These are phyloP conservation scores for Apiosordaria backusii DNA, from an alignment of 495 filamentous ascomycete species.

Conservation along the genomic window DNA sequence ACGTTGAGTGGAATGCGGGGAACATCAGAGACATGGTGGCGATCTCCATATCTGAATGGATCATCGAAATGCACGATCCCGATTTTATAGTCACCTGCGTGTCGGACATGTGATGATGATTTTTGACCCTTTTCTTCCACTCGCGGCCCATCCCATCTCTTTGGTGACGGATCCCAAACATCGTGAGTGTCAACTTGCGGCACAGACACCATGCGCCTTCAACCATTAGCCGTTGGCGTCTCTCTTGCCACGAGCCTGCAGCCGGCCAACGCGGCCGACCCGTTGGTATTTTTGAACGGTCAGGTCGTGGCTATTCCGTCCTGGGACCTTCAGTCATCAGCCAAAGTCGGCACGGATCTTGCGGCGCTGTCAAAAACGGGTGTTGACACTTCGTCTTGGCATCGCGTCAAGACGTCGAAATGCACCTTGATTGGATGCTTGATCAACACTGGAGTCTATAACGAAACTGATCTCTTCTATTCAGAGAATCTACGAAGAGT, in stretches of 20 bases:
- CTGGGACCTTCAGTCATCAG: slow-evolving; percentile 56
- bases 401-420: slow-evolving; percentile 43
- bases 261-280: background rate
- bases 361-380: slow-evolving; percentile 43
- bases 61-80: background rate
- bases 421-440: slow-evolving; percentile 59
- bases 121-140: background rate
- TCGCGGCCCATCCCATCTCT: background rate
- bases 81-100: background rate
- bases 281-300: slow-evolving; percentile 25
- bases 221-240: background rate
- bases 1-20: slow-evolving; percentile 13
- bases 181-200: background rate
- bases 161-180: too few relatives aligned
- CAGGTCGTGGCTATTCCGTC: slow-evolving; percentile 46
- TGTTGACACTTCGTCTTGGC: slow-evolving; percentile 52
- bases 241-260: background rate
- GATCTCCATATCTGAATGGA: background rate
- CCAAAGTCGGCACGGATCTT: slow-evolving; percentile 36
- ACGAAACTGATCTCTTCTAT: slow-evolving; percentile 55
- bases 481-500: slow-evolving; percentile 51
- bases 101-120: background rate
- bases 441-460: slow-evolving; percentile 51
- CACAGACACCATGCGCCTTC: slow-evolving; percentile 5
- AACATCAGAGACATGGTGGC: background rate